Conservation (phyloP, 2,329 filamentous ascomycete genomes). For the Fusarium anthophilum region DNA sequence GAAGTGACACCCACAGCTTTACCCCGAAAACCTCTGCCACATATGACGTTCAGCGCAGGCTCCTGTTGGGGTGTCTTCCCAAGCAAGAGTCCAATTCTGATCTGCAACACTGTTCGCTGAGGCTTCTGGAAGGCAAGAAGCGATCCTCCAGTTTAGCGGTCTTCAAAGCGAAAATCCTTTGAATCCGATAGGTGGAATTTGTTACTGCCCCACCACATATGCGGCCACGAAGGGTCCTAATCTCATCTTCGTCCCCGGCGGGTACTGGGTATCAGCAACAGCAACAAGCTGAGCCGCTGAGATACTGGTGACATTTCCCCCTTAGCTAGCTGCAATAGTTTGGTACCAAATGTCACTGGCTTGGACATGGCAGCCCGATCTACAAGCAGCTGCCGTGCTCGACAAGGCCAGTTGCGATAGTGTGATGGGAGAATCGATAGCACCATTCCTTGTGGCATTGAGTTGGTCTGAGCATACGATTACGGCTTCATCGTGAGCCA, state of each 20-base stretch:
- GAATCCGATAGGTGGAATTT: conserved; percentile 43
- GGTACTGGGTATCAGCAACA: not conserved
- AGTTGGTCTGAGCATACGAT: conserved; percentile 30
- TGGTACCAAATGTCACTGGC: conserved; percentile 12
- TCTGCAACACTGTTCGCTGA: conserved; percentile 35
- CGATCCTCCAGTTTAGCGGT: conserved; percentile 17
- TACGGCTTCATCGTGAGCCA: conserved; percentile 20
- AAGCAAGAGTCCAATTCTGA: conserved; percentile 16
- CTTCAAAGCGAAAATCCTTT: not conserved
- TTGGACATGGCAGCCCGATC: conserved; percentile 6
- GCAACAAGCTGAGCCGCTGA: not conserved
- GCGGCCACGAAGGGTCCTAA: conserved; percentile 41
- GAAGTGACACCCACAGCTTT: not conserved
- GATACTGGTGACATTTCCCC: conserved; percentile 8
- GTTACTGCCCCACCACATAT: conserved; percentile 22
- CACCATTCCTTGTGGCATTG: conserved; percentile 12
- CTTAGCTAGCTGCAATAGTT: conserved; percentile 12
- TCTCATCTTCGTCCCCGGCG: conserved; percentile 24
- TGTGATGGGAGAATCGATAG: conserved; percentile 27
- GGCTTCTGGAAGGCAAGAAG: conserved; percentile 41
- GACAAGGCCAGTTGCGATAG: conserved; percentile 11
- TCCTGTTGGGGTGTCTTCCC: not conserved
- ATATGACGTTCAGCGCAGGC: conserved; percentile 6
- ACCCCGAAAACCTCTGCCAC: not conserved
- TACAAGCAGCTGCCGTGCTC: conserved; percentile 16